Conservation (phyloP, 371 early-diverging fungal species). For the Mortierella sp. region DNA sequence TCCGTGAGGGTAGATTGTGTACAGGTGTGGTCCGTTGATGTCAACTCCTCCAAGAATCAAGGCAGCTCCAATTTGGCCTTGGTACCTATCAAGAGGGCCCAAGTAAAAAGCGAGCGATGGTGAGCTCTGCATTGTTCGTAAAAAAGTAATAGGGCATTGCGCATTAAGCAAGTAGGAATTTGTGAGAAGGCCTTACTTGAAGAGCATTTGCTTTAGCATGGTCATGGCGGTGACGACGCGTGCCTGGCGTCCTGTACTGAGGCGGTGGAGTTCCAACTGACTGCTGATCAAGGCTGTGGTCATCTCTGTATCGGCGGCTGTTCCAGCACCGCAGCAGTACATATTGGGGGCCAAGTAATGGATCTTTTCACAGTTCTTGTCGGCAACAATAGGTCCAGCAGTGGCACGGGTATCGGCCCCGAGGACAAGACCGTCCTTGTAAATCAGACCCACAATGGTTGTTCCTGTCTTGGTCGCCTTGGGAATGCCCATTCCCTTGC, state of each 20-base stretch:
- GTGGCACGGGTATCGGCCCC: constrained; percentile 99
- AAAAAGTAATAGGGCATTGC: neutral
- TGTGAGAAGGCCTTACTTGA: constrained; percentile 69
- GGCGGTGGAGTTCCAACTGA: constrained; percentile 94
- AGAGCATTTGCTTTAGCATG: constrained; percentile 96
- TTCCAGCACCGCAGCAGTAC: constrained; percentile 99
- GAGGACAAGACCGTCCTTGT: constrained; percentile 98
- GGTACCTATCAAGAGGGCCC: constrained; percentile 76
- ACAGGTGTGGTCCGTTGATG: constrained; percentile 93
- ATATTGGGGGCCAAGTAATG: constrained; percentile 99
- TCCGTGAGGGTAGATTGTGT: constrained; percentile 98
- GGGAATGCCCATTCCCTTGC: constrained; percentile 86
- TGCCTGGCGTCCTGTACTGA: constrained; percentile 92
- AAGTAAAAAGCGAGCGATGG: neutral
- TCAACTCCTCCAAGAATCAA: constrained; percentile 99
- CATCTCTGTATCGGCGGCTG: constrained; percentile 99
- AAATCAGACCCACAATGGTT: constrained; percentile 96
- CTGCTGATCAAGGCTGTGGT: constrained; percentile 95
- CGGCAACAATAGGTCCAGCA: constrained; percentile 97
- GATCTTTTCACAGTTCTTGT: constrained; percentile 99
- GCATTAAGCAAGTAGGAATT: neutral
- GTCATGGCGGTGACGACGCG: constrained; percentile 97
- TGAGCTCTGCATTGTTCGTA: neutral
- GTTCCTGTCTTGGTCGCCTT: constrained; percentile 99
- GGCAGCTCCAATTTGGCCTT: constrained; percentile 98